phyloP scores from a whole-genome alignment of 1,139 yeast species.

The Wickerhamomyces sp. region DNA sequence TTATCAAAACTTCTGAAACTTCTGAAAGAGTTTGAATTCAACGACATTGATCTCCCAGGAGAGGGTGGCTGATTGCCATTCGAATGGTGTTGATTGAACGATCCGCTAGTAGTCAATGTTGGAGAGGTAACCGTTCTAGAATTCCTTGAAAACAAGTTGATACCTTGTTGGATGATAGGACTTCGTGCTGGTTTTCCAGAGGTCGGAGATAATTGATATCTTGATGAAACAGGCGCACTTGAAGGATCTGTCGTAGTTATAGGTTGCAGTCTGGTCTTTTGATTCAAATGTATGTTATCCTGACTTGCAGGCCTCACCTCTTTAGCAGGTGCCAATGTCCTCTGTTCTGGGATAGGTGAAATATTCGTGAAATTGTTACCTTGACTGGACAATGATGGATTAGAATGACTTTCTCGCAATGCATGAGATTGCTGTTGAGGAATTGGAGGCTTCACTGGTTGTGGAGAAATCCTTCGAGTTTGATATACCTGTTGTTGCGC shows the following conservation, averaged over 20 bases:
- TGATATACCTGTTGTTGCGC: background rate
- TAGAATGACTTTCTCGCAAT: slow-evolving; percentile 4
- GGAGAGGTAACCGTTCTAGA: slow-evolving; percentile 21
- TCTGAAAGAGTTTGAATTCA: slow-evolving; percentile 28
- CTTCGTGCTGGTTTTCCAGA: slow-evolving; percentile 12
- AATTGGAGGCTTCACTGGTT: slow-evolving; percentile 8
- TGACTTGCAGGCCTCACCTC: background rate
- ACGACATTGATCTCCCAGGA: slow-evolving; percentile 28
- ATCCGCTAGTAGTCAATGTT: slow-evolving; percentile 7
- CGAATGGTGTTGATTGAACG: slow-evolving; percentile 4
- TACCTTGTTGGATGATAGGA: slow-evolving; percentile 24
- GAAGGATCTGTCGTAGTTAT: slow-evolving; percentile 18
- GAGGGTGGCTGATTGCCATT: slow-evolving; percentile 13
- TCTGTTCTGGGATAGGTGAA: slow-evolving; percentile 1
- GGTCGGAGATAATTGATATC: slow-evolving; percentile 20
- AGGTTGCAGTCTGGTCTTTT: slow-evolving; percentile 15
- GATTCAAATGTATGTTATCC: background rate
- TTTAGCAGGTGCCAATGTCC: background rate
- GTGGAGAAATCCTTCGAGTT: background rate
- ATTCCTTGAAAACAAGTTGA: slow-evolving; percentile 18
- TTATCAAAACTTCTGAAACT: slow-evolving; percentile 23
- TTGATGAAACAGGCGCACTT: slow-evolving; percentile 17
- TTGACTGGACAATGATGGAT: slow-evolving; percentile 8
- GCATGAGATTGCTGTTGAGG: slow-evolving; percentile 14
- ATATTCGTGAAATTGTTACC: background rate